Percentiles rank a stretch among this genome's conserved stretches.
Conservation (phyloP, 345 rosid species). For the Leavenworthia alabamica region DNA sequence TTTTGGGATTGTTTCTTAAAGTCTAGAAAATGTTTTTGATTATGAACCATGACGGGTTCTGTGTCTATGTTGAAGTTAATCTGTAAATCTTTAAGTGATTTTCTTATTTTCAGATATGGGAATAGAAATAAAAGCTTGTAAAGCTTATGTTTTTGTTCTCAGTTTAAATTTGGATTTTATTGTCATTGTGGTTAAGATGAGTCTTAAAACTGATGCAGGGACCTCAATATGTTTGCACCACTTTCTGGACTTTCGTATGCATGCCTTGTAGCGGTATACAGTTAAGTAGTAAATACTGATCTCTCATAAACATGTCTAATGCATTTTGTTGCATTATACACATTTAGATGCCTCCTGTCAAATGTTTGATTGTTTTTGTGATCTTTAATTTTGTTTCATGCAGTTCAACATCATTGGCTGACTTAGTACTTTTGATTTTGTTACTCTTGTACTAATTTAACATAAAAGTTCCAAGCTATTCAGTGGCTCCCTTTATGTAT, state of each 20-base stretch:
- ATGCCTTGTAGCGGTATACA: slow-evolving; percentile 92
- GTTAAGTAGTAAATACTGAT: no score
- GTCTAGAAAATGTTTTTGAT: slow-evolving; percentile 1
- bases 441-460: not conserved
- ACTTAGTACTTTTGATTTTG: not conserved
- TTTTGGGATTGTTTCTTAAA: not conserved
- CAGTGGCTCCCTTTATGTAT: not conserved
- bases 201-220: slow-evolving; percentile 51
- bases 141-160: not conserved
- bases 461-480: not conserved
- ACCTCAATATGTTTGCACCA: slow-evolving; percentile 92
- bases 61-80: not conserved
- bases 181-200: slow-evolving; percentile 1
- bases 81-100: not conserved
- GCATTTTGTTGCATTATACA: no score
- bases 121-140: slow-evolving; percentile 5
- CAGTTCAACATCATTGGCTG: not conserved
- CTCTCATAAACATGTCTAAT: no score
- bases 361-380: not conserved
- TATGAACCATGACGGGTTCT: not conserved
- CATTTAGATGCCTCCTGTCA: not conserved
- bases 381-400: no score
- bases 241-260: slow-evolving; percentile 93
- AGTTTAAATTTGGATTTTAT: not conserved
- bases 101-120: not conserved